Percentiles rank a stretch among this genome's conserved stretches.
Evolutionary conservation across 2,329 filamentous ascomycete species (phyloP).

Genomic region (Trichophyton simii): DNA sequence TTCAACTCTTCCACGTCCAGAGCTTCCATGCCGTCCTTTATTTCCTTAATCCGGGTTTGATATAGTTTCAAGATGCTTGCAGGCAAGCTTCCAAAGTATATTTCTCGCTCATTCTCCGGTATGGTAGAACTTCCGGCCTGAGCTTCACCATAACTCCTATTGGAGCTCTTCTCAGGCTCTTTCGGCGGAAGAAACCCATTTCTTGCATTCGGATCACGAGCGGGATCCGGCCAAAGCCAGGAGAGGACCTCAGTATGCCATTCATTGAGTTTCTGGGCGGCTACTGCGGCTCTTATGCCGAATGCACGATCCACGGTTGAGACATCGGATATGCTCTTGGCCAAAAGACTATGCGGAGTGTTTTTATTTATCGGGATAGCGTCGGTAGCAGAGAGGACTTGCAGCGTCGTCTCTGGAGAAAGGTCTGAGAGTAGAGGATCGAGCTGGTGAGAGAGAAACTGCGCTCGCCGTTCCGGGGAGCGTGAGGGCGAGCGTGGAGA

Average conservation of each 20-base stretch:
- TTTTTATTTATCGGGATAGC: constrained; percentile 26
- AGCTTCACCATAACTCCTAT: not conserved
- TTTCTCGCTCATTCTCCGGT: constrained; percentile 20
- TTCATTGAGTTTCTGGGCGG: constrained; percentile 44
- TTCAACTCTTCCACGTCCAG: constrained; percentile 63
- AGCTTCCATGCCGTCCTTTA: constrained; percentile 40
- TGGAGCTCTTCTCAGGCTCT: not conserved
- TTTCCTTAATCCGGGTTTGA: constrained; percentile 61
- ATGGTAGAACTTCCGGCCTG: not conserved
- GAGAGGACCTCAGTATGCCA: constrained; percentile 48
- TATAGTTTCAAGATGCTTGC: constrained; percentile 53
- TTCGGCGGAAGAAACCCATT: constrained; percentile 31
- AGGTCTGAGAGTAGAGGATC: constrained; percentile 41
- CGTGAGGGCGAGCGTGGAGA: constrained; percentile 25
- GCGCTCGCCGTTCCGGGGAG: constrained; percentile 27
- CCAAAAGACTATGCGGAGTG: constrained; percentile 29
- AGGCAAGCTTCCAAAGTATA: constrained; percentile 60
- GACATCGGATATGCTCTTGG: constrained; percentile 42
- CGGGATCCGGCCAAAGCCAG: constrained; percentile 45
- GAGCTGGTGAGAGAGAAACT: constrained; percentile 26
- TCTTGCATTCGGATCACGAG: constrained; percentile 21
- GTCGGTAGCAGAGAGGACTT: constrained; percentile 36
- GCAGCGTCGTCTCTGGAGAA: constrained; percentile 42
- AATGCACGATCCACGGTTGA: constrained; percentile 46
- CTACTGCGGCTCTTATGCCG: constrained; percentile 46